Conservation (phyloP, 2,329 filamentous ascomycete genomes). For the Sporothrix phasma region DNA sequence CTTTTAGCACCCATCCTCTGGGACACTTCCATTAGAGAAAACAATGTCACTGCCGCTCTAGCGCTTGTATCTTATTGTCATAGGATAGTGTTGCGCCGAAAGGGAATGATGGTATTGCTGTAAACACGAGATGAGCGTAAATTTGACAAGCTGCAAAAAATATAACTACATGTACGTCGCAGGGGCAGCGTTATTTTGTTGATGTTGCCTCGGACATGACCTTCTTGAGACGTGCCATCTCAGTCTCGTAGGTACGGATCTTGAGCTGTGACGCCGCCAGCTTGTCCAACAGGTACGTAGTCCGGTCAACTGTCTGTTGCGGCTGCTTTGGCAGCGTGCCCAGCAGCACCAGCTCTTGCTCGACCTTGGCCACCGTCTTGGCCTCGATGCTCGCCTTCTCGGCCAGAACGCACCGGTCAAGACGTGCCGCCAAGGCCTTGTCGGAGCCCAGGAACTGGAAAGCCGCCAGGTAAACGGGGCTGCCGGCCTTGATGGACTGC, state of each 20-base stretch:
- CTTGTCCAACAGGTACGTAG: slow-evolving; percentile 65
- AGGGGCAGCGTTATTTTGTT: background rate
- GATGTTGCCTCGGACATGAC: slow-evolving; percentile 37
- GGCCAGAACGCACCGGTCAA: slow-evolving; percentile 60
- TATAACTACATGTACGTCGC: background rate
- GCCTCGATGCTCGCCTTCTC: slow-evolving; percentile 64
- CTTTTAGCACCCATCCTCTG: too few relatives aligned
- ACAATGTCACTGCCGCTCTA: background rate
- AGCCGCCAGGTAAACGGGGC: slow-evolving; percentile 76
- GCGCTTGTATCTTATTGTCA: background rate
- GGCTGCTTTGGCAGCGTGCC: slow-evolving; percentile 62
- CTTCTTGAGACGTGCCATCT: slow-evolving; percentile 64
- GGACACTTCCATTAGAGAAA: too few relatives aligned
- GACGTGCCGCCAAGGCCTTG: slow-evolving; percentile 58
- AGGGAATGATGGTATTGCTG: too few relatives aligned
- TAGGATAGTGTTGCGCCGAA: too few relatives aligned
- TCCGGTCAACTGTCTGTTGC: slow-evolving; percentile 52
- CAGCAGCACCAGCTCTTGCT: slow-evolving; percentile 65
- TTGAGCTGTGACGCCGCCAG: slow-evolving; percentile 63
- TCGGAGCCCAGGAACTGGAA: slow-evolving; percentile 66
- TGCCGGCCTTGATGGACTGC: slow-evolving; percentile 65
- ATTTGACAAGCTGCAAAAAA: background rate
- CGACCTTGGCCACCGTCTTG: slow-evolving; percentile 65
- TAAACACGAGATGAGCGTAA: background rate
- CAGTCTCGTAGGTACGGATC: slow-evolving; percentile 61